Evolutionary conservation across 805 yeast species (phyloP), one percentile per base, ranked within the genome.

Genomic region (Starmerella potacharoeniae): DNA sequence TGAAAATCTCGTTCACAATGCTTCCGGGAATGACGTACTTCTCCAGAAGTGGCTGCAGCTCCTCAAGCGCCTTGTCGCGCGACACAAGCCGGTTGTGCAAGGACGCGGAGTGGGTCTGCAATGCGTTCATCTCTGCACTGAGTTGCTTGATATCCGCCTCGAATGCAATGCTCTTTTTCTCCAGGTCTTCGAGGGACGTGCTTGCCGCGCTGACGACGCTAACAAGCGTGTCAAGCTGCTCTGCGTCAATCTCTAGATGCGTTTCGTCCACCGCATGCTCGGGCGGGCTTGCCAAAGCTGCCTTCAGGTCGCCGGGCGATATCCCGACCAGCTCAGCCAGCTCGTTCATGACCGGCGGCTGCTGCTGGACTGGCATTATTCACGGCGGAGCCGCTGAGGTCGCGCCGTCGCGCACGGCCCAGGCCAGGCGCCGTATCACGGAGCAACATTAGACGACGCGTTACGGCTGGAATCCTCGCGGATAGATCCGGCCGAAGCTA

Each of bases 21-120:
- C 77, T 77, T 0, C 96, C 93, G 0, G 96, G 86, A 7, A 90
- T 78, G 56, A 85, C 72, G 37, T 86, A 71, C 60, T 86, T 90
- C 40, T 84, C 76, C 0, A 89, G 82, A n/a, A 86, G 71, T 0
- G 95, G 95, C 17, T 84, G 80, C 55, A 89, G 75, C 51, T 73
- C 73, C 8, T 68, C 66, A 55, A 81, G 79, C 17, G 77, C 74
- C 35, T 69, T 62, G 16, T 76, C 73, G 49, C 83, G 78, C 41
- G 71, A 68, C 11, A 71, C 71, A 13, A 83, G 71, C 42, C 80
- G 72, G 22, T 68, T 62, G 41, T 77, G 75, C 43, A 84, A 66
- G 16, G 71, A 68, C 16, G 75, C 65, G 1, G 86, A 80, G 55
- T 80, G 74, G 6, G 71, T 66, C 61, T 82, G 83, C 37, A 84